Evolutionary conservation across 1,284 basidiomycete species (phyloP).

Genomic region (Mycosarcoma mackinlayi): DNA sequence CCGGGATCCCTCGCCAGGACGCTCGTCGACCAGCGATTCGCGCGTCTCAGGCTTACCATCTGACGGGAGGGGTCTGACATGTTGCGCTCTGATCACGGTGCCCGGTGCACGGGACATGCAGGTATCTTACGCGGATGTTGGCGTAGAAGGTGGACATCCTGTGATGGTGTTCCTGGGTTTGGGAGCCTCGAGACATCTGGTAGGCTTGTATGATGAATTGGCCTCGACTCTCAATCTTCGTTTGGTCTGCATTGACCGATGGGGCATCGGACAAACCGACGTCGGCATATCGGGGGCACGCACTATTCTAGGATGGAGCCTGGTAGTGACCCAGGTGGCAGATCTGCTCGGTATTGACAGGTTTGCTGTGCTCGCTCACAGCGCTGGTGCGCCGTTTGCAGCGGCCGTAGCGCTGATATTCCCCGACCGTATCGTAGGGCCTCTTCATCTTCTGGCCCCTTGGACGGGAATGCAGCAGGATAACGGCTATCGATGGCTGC

Average conservation of each 20-base stretch:
- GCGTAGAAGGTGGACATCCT: constrained; percentile 81
- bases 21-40: background rate
- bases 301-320: constrained; percentile 89
- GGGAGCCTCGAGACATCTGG: constrained; percentile 91
- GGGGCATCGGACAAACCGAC: constrained; percentile 88
- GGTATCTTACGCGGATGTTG: constrained; percentile 93
- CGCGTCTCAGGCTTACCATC: constrained; percentile 68
- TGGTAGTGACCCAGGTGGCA: constrained; percentile 87
- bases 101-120: constrained; percentile 80
- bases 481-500: constrained; percentile 93
- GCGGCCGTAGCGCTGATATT: constrained; percentile 83
- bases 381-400: constrained; percentile 95
- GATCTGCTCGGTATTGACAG: constrained; percentile 81
- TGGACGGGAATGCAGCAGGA: constrained; percentile 89
- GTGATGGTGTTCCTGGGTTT: constrained; percentile 91
- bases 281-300: constrained; percentile 76
- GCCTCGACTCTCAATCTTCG: constrained; percentile 85
- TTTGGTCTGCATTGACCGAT: constrained; percentile 93
- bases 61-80: constrained; percentile 84
- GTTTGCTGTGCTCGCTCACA: constrained; percentile 92
- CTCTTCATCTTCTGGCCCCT: constrained; percentile 90
- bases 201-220: constrained; percentile 95
- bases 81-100: constrained; percentile 80
- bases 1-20: background rate
- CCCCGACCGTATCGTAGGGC: constrained; percentile 81